Evolutionary conservation across 805 yeast genomes (phyloP), one percentile per base, ranked within the genome.

Genomic region (Candida bentonensis): DNA sequence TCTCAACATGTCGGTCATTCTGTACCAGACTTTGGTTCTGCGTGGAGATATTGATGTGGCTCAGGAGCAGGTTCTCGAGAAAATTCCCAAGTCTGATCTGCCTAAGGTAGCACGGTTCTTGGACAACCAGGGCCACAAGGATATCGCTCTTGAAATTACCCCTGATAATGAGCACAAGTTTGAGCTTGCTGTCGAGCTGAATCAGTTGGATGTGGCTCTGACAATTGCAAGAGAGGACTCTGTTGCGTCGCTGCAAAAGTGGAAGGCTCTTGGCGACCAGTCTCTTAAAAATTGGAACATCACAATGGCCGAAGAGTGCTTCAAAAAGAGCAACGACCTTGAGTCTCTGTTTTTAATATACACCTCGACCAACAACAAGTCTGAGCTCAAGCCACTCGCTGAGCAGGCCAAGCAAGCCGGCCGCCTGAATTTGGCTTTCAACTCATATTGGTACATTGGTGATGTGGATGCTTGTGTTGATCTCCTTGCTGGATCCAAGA

Each of bases 1-100:
- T 56, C 72, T 92, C 43, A 84, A 95, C 27, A 66, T 89, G 27
- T 76, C 87, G 7, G 95, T 92, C 3, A 72, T 92, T 51, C 97
- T 89, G 67, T 88, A 87, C 67, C 97, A 92, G 69, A 92, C 99
- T 1, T 76, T 88, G 46, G 95, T 89, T 2, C 72, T 89, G 64
- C 80, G 98, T 60, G 96, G 96, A 42, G 97, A 94, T 59, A 66
- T 88, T 53, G 95, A 87, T 51, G 82, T 78, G 51, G 86, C 94
- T 4, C 40, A 46, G 15, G 79, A 76, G 46, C 74, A 73, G 51
- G 66, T 82, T 46, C 64, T 74, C 26, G 74, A 68, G 23, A 72
- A 68, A 46, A 70, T 76, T 48, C 75, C 82, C 21, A 74, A 70
- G 43, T 73, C 79, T 50, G 81, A 78, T 50, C 75, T 74, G 50